Evolutionary conservation across 1,139 yeast species (phyloP), one percentile per base, ranked within the genome.

Genomic region (Barnettozyma hawaiiensis): DNA sequence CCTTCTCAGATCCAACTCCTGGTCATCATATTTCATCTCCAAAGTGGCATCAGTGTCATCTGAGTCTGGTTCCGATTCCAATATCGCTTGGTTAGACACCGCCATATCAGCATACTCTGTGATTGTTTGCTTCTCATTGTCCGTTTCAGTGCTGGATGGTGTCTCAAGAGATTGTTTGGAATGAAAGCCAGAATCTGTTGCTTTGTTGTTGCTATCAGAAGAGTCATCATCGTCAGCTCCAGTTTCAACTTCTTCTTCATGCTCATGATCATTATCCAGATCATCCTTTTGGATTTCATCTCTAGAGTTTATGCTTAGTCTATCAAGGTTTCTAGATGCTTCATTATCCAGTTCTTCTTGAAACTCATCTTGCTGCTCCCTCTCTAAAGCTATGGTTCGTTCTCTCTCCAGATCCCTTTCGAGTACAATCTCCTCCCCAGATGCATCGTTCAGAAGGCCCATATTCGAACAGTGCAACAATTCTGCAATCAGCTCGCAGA

Each of bases 401-500:
- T 66, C 69, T 50, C 97, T 73, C 49, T 84, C 78, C 19, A 69
- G 68, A 58, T 89, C 96, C 44, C 98, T 75, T 56, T 82, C 84
- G 37, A 63, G 64, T 2, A 90, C 96, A 34, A 86, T 80, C 31
- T 73, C 78, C 57, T 78, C 95, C 11, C 97, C 97, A 50, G 78
- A 76, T 47, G 80, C 81, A 51, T 90, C 96, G 60, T 92, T 92
- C 51, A 92, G 71, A 37, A 92, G 69, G 0, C 92, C 94, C 98
- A 94, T 94, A 63, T 92, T 92, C 21, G 97, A 87, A 60, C 99
- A 92, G 64, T 92, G 99, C 46, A 92, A 73, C 41, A 92, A 71
- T 62, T 92, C 99, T 0, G 98, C 98, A 49, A 92, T 79, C 50
- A 92, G 71, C 65, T 94, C 98, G 61, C 97, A 92, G 40, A 92